Conservation (phyloP, 2,329 filamentous ascomycete species). For the Aspergillus fijiensis region DNA sequence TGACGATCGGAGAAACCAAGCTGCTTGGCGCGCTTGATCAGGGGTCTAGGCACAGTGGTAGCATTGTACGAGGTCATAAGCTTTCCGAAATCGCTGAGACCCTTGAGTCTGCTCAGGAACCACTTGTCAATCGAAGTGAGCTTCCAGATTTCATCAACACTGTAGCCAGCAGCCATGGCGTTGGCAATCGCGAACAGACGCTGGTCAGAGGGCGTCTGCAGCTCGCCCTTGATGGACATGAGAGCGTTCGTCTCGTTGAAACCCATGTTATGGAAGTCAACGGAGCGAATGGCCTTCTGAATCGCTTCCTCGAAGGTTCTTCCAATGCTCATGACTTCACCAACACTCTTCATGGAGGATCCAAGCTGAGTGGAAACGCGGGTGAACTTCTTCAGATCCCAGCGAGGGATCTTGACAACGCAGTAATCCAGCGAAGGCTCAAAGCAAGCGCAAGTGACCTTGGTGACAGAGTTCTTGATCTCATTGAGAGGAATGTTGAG, state of each 20-base stretch:
- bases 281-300: conserved; percentile 93
- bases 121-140: conserved; percentile 98
- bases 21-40: conserved; percentile 83
- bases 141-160: conserved; percentile 96
- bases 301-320: conserved; percentile 97
- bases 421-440: conserved; percentile 98
- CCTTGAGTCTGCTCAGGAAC: conserved; percentile 92
- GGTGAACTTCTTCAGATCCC: conserved; percentile 99
- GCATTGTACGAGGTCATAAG: conserved; percentile 70
- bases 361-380: conserved; percentile 93
- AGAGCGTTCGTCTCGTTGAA: conserved; percentile 89
- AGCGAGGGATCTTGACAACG: conserved; percentile 97
- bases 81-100: conserved; percentile 84
- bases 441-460: conserved; percentile 94
- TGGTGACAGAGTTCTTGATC: conserved; percentile 93
- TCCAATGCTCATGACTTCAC: conserved; percentile 98
- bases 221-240: conserved; percentile 93
- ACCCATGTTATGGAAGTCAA: conserved; percentile 92
- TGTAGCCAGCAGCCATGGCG: conserved; percentile 91
- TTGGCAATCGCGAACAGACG: conserved; percentile 97
- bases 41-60: conserved; percentile 60
- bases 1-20: conserved; percentile 94
- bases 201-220: conserved; percentile 96
- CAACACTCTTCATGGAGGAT: conserved; percentile 99
- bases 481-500: conserved; percentile 93